A percentile compares a stretch with the other conserved stretches of the same genome.
Conservation (phyloP, 2,329 filamentous ascomycete species). For the Pleomassaria siparia region DNA sequence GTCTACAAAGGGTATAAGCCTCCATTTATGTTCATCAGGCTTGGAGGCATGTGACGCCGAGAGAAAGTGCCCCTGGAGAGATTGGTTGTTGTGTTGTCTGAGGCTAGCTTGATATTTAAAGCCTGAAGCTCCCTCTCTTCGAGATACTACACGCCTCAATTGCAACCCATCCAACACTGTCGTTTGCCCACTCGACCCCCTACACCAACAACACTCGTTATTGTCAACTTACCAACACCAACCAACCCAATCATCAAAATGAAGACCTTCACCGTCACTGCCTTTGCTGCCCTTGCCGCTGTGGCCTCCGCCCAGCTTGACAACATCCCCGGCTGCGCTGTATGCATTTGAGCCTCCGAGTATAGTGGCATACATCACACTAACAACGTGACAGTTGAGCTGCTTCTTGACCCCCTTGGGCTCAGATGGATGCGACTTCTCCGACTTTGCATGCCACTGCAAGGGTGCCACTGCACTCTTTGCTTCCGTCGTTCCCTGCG, state of each 20-base stretch:
- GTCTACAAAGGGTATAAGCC: not conserved
- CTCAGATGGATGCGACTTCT: conserved; percentile 49
- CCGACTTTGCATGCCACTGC: conserved; percentile 55
- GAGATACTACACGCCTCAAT: conserved; percentile 3
- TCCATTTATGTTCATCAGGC: not conserved
- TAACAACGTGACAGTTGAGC: conserved; percentile 41
- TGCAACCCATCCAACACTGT: conserved; percentile 6
- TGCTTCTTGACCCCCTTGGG: conserved; percentile 49
- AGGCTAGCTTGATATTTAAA: conserved; percentile 15
- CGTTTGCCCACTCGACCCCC: conserved; percentile 8
- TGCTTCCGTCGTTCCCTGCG: conserved; percentile 48
- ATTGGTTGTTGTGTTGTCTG: not conserved
- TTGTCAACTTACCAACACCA: conserved; percentile 12
- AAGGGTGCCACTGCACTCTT: conserved; percentile 47
- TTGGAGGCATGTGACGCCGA: conserved; percentile 17
- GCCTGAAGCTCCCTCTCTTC: conserved; percentile 1
- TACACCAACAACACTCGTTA: conserved; percentile 8
- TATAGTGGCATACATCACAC: conserved; percentile 4
- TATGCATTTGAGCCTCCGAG: conserved; percentile 28
- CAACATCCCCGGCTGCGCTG: conserved; percentile 50
- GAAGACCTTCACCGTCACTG: conserved; percentile 41
- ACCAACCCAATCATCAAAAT: conserved; percentile 28
- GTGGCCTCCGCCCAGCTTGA: conserved; percentile 50
- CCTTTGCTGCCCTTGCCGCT: conserved; percentile 47
- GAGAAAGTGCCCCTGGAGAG: conserved; percentile 3